Conservation (phyloP, 352 stramenopile species). For the Hyphochytrium catenoides region DNA sequence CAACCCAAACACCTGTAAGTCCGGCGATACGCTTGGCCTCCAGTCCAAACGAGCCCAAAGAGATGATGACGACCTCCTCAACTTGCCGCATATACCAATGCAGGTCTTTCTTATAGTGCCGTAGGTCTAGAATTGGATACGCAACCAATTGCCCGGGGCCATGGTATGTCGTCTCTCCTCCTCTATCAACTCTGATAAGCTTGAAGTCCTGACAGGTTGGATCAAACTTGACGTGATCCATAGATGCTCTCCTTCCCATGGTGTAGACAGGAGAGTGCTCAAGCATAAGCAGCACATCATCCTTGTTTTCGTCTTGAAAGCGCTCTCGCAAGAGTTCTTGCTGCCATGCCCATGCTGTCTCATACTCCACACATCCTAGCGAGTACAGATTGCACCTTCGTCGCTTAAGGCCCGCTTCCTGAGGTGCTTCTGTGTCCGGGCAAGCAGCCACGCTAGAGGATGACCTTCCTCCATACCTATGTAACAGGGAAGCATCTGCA, state of each 20-base stretch:
- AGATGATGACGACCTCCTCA: constrained; percentile 84
- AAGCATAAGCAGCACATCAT: constrained; percentile 45
- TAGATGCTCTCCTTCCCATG: constrained; percentile 29
- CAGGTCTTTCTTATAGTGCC: constrained; percentile 77
- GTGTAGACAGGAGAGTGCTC: constrained; percentile 89
- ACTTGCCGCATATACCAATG: constrained; percentile 90
- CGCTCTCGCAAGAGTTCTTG: constrained; percentile 55
- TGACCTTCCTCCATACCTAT: too few species aligned
- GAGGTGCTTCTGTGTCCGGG: too few species aligned
- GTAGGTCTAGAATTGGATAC: constrained; percentile 91
- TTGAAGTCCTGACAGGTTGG: constrained; percentile 29
- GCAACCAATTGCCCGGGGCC: constrained; percentile 89
- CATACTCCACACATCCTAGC: constrained; percentile 40
- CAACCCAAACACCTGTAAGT: constrained; percentile 88
- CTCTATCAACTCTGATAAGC: constrained; percentile 92
- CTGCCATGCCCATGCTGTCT: constrained; percentile 60
- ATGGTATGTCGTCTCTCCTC: constrained; percentile 96
- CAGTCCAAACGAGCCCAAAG: constrained; percentile 59
- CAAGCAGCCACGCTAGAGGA: too few species aligned
- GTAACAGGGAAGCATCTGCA: too few species aligned
- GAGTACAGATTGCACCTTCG: constrained; percentile 25
- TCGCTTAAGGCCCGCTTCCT: too few species aligned
- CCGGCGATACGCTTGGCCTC: constrained; percentile 64
- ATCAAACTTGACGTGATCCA: constrained; percentile 54
- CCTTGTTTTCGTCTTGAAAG: constrained; percentile 22